Base-by-base conservation (phyloP, 2,329 filamentous ascomycete species). In the Atkinsonella hypoxylon region DNA sequence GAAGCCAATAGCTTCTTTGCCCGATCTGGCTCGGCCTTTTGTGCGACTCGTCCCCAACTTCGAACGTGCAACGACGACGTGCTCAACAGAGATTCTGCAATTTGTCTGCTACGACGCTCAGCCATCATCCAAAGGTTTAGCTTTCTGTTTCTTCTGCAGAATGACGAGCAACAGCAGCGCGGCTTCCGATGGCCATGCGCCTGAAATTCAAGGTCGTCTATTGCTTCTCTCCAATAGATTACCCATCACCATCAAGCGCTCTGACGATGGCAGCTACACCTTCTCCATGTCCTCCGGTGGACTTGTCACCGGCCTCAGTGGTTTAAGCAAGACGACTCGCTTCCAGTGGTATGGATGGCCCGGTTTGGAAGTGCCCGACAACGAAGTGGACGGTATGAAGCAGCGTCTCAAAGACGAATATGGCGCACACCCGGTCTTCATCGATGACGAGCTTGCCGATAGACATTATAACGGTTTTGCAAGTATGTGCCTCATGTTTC, bases 261-360 rank as follows among this genome's bases (percentile, higher is more conserved):
- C 85, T 49, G 88, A 93, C 48, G 88, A 95, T 74, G 90, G 89
- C 61, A 85, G 85, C 66, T 98, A 95, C 73, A 80, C 83, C 62
- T 95, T 95, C 69, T 89, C 86, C 65, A 95, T 96, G 87, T 97
- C 91, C 45, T 97, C 93, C 2, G 93, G 93, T 52, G 93, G 93
- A 40, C 79, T 98, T 40, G 93, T 97, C 61, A 95, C 89, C 47
- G 93, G 93, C 18, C 76, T 98, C 54, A 95, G 88, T 58, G 93
- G 93, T 26, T 73, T 97, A 52, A 85, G 87, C 61, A 96, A 96
- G 70, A 86, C 88, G 32, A 95, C 89, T 26, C 91, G 84, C 58
- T 97, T 97, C 69, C 87, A 93, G 68, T 98, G 93, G 93, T 97
- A 97, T 69, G 93, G 93, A 58, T 97, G 93, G 91, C 90, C 93